phyloP scores from a whole-genome alignment of 768 basidiomycete genomes.

The Chalciporus piperatus region DNA sequence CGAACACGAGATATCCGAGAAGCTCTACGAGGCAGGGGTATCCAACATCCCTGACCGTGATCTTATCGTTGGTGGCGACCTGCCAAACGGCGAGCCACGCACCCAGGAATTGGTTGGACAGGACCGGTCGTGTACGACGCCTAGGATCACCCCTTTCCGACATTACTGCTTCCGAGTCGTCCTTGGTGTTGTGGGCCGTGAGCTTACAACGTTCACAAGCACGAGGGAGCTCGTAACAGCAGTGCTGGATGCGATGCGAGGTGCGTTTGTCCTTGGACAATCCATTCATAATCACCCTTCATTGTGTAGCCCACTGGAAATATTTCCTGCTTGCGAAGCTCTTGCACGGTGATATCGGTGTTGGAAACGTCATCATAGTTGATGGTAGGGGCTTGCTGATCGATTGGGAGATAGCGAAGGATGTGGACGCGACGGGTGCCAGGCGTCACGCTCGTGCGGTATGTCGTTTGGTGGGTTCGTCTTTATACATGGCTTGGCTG shows the following conservation, averaged over 20 bases:
- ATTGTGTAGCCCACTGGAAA: constrained; percentile 9
- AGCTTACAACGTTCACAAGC: not conserved
- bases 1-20: not conserved
- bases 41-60: too few species aligned
- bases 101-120: constrained; percentile 2
- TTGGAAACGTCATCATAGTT: constrained; percentile 8
- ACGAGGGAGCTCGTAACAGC: constrained; percentile 13
- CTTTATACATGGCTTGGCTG: too few species aligned
- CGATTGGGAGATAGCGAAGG: not conserved
- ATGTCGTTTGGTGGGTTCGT: not conserved
- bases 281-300: not conserved
- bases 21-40: not conserved
- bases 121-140: not conserved
- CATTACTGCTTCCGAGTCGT: constrained; percentile 3
- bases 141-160: too few species aligned
- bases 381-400: not conserved
- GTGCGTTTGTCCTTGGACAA: not conserved
- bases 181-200: not conserved
- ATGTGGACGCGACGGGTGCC: not conserved
- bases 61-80: not conserved
- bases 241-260: constrained; percentile 16
- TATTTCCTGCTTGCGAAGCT: not conserved
- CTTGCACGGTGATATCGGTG: constrained; percentile 14
- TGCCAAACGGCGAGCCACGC: not conserved
- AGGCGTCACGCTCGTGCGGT: not conserved